phyloP scores from a whole-genome alignment of 192 early-diverging fungal species.

The Coemansia sp. region DNA sequence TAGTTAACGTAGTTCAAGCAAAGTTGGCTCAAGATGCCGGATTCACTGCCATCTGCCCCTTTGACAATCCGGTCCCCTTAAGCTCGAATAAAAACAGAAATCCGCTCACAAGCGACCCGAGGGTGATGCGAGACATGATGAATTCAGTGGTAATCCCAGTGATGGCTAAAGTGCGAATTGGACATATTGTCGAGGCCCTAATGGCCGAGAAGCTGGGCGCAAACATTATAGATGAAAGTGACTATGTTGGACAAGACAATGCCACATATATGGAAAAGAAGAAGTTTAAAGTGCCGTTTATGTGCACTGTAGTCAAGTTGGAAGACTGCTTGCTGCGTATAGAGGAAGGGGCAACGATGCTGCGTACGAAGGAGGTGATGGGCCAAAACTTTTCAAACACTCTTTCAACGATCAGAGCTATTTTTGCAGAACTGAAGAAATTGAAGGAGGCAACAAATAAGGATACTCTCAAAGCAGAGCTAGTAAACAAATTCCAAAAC shows the following conservation, averaged over 20 bases:
- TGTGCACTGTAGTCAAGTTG: slow-evolving; percentile 86
- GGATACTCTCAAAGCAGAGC: background rate
- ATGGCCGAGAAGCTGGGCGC: slow-evolving; percentile 80
- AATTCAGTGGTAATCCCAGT: slow-evolving; percentile 3
- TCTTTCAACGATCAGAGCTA: background rate
- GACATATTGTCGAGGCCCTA: slow-evolving; percentile 24
- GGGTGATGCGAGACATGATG: background rate
- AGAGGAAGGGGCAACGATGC: slow-evolving; percentile 89
- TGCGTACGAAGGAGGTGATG: slow-evolving; percentile 90
- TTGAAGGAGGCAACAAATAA: background rate
- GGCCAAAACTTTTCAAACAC: slow-evolving; percentile 35
- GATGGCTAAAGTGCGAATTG: slow-evolving; percentile 7
- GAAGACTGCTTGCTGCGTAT: slow-evolving; percentile 87
- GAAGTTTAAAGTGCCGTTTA: slow-evolving; percentile 80
- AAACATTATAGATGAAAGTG: slow-evolving; percentile 92
- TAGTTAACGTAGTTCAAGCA: background rate
- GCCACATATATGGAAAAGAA: slow-evolving; percentile 87
- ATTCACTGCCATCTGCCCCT: background rate
- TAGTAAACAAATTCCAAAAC: background rate
- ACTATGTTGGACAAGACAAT: slow-evolving; percentile 58
- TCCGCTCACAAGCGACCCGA: background rate
- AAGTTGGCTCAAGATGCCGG: background rate
- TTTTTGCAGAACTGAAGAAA: background rate
- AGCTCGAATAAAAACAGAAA: background rate
- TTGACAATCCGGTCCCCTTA: background rate